phyloP scores from a whole-genome alignment of 2,329 filamentous ascomycete genomes.

The Raffaelea ambrosiae region DNA sequence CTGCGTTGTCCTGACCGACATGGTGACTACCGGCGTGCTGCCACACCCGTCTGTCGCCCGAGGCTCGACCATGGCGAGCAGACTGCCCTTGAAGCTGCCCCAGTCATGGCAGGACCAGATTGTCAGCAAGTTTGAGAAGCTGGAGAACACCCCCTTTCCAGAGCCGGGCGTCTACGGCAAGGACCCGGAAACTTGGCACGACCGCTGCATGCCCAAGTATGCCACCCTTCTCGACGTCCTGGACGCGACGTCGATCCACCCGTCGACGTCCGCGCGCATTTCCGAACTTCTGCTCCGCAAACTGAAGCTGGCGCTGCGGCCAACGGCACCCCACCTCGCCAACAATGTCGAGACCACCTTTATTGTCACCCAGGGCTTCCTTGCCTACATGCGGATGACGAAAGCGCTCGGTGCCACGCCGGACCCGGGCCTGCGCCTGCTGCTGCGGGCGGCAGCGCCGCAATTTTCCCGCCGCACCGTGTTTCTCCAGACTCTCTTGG shows the following conservation, averaged over 20 bases:
- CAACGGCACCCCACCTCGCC: slow-evolving; percentile 42
- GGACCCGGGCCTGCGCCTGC: slow-evolving; percentile 53
- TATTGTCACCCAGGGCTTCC: slow-evolving; percentile 66
- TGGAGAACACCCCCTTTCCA: slow-evolving; percentile 57
- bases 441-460: slow-evolving; percentile 57
- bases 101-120: slow-evolving; percentile 68
- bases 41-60: slow-evolving; percentile 21
- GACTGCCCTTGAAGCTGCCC: slow-evolving; percentile 42
- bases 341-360: slow-evolving; percentile 59
- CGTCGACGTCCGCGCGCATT: slow-evolving; percentile 58
- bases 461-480: slow-evolving; percentile 56
- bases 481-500: slow-evolving; percentile 56
- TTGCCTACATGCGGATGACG: slow-evolving; percentile 60
- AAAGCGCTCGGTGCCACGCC: slow-evolving; percentile 43
- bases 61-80: background rate
- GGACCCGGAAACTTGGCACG: slow-evolving; percentile 52
- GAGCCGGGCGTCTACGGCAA: slow-evolving; percentile 55
- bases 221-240: slow-evolving; percentile 58
- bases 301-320: slow-evolving; percentile 54
- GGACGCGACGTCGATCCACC: slow-evolving; percentile 52
- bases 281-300: slow-evolving; percentile 58
- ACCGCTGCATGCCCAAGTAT: slow-evolving; percentile 58
- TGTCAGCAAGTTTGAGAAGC: slow-evolving; percentile 56
- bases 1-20: slow-evolving; percentile 58
- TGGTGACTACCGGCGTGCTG: slow-evolving; percentile 49